Percentiles rank a stretch among this genome's conserved stretches.
Conservation (phyloP, 73 alveolate genomes). For the Tetrahymena elliotti region DNA sequence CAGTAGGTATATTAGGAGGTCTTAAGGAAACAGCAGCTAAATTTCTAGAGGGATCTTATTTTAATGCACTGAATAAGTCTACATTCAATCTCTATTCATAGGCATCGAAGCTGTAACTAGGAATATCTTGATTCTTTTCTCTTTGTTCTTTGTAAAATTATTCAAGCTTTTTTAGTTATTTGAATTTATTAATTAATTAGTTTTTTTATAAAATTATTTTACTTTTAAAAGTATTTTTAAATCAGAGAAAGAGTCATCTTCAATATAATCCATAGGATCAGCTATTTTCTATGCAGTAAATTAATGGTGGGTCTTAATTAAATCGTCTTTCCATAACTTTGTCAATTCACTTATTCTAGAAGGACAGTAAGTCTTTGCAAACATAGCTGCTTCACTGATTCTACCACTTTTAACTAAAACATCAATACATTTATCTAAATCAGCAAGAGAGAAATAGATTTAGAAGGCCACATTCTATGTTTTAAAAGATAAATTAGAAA, state of each 20-base stretch:
- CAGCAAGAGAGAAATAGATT: constrained; percentile 57
- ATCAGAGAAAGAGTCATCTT: neutral
- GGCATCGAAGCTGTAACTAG: neutral
- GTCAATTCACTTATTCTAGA: constrained; percentile 58
- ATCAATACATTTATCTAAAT: constrained; percentile 63
- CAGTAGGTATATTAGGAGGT: neutral
- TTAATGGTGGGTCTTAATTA: constrained; percentile 41
- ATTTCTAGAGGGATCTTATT: neutral
- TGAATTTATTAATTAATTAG: neutral
- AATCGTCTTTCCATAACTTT: constrained; percentile 71
- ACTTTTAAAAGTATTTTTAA: neutral
- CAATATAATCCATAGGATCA: constrained; percentile 39
- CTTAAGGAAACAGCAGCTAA: neutral
- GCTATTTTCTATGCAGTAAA: constrained; percentile 25
- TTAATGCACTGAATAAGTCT: neutral
- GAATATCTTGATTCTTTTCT: neutral
- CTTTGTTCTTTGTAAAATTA: neutral
- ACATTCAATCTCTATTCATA: neutral
- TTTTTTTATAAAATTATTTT: neutral
- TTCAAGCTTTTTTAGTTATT: neutral
- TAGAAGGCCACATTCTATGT: constrained; percentile 75
- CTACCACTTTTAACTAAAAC: constrained; percentile 66
- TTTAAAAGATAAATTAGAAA: neutral
- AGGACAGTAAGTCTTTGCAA: constrained; percentile 92
- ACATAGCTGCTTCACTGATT: constrained; percentile 91